Conservation (phyloP, 805 yeast species). For the Candida pseudoglaebosa region DNA sequence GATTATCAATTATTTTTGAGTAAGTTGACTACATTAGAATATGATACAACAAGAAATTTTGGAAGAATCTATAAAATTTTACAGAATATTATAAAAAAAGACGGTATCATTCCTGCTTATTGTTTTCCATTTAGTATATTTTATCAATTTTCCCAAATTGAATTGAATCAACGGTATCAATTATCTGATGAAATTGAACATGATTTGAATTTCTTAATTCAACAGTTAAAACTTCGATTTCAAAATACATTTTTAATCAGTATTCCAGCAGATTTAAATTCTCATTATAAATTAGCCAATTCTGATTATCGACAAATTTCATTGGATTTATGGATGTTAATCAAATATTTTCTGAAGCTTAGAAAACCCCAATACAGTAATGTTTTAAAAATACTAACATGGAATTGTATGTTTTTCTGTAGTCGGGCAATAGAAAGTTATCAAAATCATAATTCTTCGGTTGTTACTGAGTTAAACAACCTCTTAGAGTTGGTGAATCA, state of each 20-base stretch:
- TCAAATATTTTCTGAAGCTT: neutral
- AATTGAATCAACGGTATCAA: neutral
- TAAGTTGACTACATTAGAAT: neutral
- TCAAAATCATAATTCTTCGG: neutral
- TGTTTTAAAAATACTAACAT: neutral
- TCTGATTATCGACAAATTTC: neutral
- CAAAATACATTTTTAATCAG: conserved; percentile 1
- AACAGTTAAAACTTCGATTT: neutral
- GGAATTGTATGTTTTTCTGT: conserved; percentile 1
- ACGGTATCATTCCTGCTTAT: conserved; percentile 7
- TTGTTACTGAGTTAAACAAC: neutral
- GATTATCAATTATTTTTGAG: neutral
- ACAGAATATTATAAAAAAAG: neutral
- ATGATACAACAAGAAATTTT: neutral
- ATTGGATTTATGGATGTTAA: neutral
- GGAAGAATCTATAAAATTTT: neutral
- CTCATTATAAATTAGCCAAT: conserved; percentile 1
- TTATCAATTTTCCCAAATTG: neutral
- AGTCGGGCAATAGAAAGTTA: neutral
- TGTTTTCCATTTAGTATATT: conserved; percentile 8
- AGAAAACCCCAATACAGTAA: neutral
- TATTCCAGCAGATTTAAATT: conserved; percentile 6
- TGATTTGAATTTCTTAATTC: neutral
- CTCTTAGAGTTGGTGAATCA: neutral
- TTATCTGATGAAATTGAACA: neutral